Evolutionary conservation across 1,139 yeast genomes (phyloP), one percentile per base, ranked within the genome.

Genomic region (Sugiyamaella paludigena): DNA sequence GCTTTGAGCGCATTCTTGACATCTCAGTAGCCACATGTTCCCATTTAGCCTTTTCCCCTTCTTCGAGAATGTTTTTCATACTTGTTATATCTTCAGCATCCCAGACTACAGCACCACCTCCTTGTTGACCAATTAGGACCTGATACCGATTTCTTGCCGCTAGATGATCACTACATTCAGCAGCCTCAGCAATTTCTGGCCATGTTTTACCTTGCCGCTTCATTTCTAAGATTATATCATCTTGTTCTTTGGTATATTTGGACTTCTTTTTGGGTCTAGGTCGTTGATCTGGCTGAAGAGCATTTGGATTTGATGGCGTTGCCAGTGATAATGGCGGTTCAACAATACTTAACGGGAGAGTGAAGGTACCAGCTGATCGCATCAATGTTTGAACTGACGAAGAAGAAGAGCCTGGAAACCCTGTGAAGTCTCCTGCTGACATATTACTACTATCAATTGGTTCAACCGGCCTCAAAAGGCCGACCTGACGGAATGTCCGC

Each of bases 81-180:
- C 73, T 71, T n/a, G 66, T 54, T 11, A 79, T 76, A 64, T 84
- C 89, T 16, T 78, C 80, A 1, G 71, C 61, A 19, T 78, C 80
- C 86, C 89, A 84, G 36, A 79, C 76, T 31, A 81, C 77, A 4
- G 83, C 75, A 24, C 86, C 85, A 46, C 86, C 84, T 3, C 94
- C 92, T 59, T 85, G 94, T 63, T 85, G 94, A 1, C 94, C 94
- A 52, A 85, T 84, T 47, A 85, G 74, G 5, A 85, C 94, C 63
- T 85, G 94, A 61, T 85, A 85, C 52, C 94, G 68, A 63, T 85
- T 85, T 50, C 94, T 69, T 0, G 91, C 92, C 0, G 92, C 88
- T 40, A 85, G 68, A 54, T 81, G 82, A 42, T 83, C 78, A 9
- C 84, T 86, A 31, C 85, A 84, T 9, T 79, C 77, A 1, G 87